Conservation (phyloP, 306 rosid genomes). For the Dryas alaskensis region DNA sequence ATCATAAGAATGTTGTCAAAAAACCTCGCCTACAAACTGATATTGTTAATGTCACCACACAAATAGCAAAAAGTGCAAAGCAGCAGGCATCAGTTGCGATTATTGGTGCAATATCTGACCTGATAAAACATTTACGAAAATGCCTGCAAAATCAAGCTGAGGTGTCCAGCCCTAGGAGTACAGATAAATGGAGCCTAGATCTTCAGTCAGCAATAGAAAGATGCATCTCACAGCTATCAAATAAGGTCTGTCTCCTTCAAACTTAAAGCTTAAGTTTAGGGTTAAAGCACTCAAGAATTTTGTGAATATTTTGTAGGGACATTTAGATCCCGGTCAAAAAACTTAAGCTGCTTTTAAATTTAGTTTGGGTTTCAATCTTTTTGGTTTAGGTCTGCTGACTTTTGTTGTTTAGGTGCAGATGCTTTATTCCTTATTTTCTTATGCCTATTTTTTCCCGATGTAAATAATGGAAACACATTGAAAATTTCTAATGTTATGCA, state of each 20-base stretch:
- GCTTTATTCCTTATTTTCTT: no score
- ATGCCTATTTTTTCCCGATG: no score
- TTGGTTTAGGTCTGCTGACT: no score
- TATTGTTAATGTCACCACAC: conserved; percentile 55
- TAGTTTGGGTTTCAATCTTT: no score
- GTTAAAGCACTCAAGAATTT: conserved; percentile 3
- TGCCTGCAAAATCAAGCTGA: conserved; percentile 65
- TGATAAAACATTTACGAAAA: conserved; percentile 74
- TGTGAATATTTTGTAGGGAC: background rate
- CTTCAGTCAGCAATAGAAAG: conserved; percentile 67
- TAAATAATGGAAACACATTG: no score
- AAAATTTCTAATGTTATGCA: no score
- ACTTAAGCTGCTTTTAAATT: no score
- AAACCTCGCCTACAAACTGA: conserved; percentile 63
- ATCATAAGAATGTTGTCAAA: conserved; percentile 79
- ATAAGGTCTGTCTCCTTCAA: conserved; percentile 50
- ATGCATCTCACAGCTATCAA: conserved; percentile 67
- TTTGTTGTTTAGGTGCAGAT: no score
- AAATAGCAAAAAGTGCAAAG: conserved; percentile 70
- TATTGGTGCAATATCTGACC: conserved; percentile 71
- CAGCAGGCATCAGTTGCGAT: conserved; percentile 60
- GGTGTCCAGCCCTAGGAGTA: conserved; percentile 43
- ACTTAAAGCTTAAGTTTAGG: conserved; percentile 5
- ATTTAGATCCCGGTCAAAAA: no score
- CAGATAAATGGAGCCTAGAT: conserved; percentile 49